Evolutionary conservation across 2,329 filamentous ascomycete genomes (phyloP), one percentile per base, ranked within the genome.

Genomic region (Ampelomyces quisqualis): DNA sequence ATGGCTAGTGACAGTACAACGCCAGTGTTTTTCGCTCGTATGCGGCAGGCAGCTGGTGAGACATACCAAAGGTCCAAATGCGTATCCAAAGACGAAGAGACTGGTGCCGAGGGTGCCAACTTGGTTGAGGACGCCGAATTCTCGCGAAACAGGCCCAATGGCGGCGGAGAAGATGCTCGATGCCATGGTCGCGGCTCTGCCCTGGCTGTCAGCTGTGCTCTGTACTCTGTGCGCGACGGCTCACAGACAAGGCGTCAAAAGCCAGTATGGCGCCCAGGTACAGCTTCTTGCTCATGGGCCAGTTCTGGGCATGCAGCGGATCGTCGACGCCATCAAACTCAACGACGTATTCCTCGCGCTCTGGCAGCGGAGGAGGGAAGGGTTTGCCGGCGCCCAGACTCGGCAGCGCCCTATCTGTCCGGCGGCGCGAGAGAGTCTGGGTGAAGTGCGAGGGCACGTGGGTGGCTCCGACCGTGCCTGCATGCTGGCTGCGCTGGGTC

Each of bases 251-350:
- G 10, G 86, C 88, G 30, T 85, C 86, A 58, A 83, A 90, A 17
- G 82, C 86, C 28, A 90, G 72, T 54, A 90, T 82, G 27, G 77
- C 75, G 14, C 81, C 80, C 1, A 84, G 85, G 5, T 77, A 56
- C 27, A 89, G 35, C 81, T 95, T 95, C 73, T 87, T 90, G 59
- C 73, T 80, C 47, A 86, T 66, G 0, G 86, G 77, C 90, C 90
- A 96, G 65, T 95, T 96, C 70, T 93, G 87, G 0, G 89, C 84
- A 67, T 95, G 89, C 48, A 90, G 62, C 2, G 89, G 90, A 59
- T 95, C 90, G 49, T 90, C 78, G 1, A 82, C 84, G 1, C 89
- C 89, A 53, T 90, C 84, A 58, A 94, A 96, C 38, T 79, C 87
- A 32, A 91, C 87, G 0, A 90, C 85, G 60, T 90, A 91, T 50